phyloP scores from a whole-genome alignment of 2,329 filamentous ascomycete species.

The Rasamsonia emersonii region DNA sequence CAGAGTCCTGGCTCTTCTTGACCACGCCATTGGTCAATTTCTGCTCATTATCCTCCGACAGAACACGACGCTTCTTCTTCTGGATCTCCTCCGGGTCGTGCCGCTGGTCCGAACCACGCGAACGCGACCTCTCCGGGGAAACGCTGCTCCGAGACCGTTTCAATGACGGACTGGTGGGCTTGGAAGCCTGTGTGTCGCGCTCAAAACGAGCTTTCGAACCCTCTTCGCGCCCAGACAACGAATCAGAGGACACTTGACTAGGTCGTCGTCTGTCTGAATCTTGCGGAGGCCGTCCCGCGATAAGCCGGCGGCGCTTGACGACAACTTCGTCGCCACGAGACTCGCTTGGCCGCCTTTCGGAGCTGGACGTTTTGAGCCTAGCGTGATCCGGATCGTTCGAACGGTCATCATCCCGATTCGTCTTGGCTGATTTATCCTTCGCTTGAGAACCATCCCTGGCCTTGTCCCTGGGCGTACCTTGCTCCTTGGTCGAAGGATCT shows the following conservation, averaged over 20 bases:
- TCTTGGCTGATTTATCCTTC: too few species aligned
- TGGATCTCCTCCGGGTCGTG: conserved; percentile 24
- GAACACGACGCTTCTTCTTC: conserved; percentile 36
- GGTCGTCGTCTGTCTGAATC: conserved; percentile 25
- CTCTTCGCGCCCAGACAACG: conserved; percentile 32
- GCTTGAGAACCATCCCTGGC: too few species aligned
- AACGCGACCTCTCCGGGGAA: conserved; percentile 32
- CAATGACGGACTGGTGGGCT: conserved; percentile 16
- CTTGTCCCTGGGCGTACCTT: conserved; percentile 15
- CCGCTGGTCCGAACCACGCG: conserved; percentile 24
- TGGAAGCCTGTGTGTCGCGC: conserved; percentile 14
- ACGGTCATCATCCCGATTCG: conserved; percentile 17
- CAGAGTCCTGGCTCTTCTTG: conserved; percentile 18
- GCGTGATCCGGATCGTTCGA: conserved; percentile 25
- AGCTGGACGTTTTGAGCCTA: conserved; percentile 20
- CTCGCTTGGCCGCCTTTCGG: conserved; percentile 24
- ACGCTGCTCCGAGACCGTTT: conserved; percentile 35
- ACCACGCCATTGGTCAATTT: conserved; percentile 21
- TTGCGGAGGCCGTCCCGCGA: conserved; percentile 33
- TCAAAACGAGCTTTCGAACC: conserved; percentile 21
- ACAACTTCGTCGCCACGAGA: conserved; percentile 27
- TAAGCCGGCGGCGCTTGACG: conserved; percentile 29
- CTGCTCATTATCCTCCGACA: conserved; percentile 29
- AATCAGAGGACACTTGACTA: conserved; percentile 33
- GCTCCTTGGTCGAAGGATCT: conserved; percentile 18